Evolutionary conservation across 164 flowering plant genomes (phyloP), one percentile per base, ranked within the genome.

Genomic region (Vitis rupestris): DNA sequence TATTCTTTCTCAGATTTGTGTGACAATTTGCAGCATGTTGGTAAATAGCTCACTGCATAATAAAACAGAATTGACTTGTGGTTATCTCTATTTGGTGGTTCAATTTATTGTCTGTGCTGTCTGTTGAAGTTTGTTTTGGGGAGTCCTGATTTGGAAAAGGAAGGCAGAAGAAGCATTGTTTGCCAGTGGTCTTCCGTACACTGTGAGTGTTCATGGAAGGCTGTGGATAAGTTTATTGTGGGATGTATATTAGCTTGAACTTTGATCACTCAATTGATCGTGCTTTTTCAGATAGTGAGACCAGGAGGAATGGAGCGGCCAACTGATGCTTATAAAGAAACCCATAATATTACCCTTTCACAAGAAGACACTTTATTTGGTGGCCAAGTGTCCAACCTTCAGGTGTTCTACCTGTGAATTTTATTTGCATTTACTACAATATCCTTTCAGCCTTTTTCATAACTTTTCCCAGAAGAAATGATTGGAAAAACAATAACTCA

Each of bases 251-350:
- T 50, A 50, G n/a, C 17, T 65, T 60, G 53, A 16, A 76, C 13
- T 75, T 65, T 50, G 58, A 30, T 63, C 59, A 53, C 51, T 70
- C 9, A 44, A 50, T 61, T 51, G 31, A 2, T 51, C 13, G 19
- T 74, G 68, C 53, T 62, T 77, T 9, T 79, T 74, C 90, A 95
- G 99, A 91, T 95, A 82, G 97, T 95, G 65, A 90, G 99, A 63
- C 99, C 99, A 23, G 99, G 99, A 73, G 99, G 99, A 59, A 95
- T 95, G 99, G 99, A 95, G 77, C 82, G 99, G 37, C 99, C 99
- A 9, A 95, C 99, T 59, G 99, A 95, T 86, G 80, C 94, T 67
- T 95, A 72, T 83, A 95, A 95, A 79, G 89, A 87, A 80, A 95
- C 99, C 69, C 99, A 95, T 75, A 92, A 95, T 71, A 57, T 88